Percentiles rank a stretch among this genome's conserved stretches.
Conservation (phyloP, 495 filamentous ascomycete genomes). For the Platismatia glauca region DNA sequence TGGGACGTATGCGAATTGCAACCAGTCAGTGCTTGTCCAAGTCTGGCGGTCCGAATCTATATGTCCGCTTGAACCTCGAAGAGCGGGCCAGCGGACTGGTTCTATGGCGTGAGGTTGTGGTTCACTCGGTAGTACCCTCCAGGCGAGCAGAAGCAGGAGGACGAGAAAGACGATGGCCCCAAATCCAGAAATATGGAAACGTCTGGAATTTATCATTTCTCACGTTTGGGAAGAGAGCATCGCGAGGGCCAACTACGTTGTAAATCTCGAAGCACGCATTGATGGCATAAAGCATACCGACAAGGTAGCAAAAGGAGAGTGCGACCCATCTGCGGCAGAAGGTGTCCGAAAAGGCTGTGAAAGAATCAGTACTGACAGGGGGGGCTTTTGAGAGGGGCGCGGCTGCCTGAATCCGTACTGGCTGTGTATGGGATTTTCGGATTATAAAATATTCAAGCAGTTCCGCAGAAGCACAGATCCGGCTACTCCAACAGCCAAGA, state of each 20-base stretch:
- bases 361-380: no score
- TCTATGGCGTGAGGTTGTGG: background rate
- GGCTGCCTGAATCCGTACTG: no score
- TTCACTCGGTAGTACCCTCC: background rate
- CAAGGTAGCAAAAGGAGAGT: no score
- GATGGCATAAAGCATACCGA: no score
- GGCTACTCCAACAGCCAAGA: no score
- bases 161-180: background rate
- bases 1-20: slow-evolving; percentile 55
- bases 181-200: background rate
- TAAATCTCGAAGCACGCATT: no score
- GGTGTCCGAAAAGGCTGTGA: no score
- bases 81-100: background rate
- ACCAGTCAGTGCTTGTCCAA: slow-evolving; percentile 38
- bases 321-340: no score
- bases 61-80: background rate
- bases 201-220: background rate
- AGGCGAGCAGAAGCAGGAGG: background rate
- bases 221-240: background rate
- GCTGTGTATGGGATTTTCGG: no score
- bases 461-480: no score
- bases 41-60: background rate
- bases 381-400: no score
- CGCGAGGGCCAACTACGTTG: background rate
- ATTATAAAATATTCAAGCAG: no score